Conservation (phyloP, 805 yeast genomes). For the Wickerhamiella sorbophila region DNA sequence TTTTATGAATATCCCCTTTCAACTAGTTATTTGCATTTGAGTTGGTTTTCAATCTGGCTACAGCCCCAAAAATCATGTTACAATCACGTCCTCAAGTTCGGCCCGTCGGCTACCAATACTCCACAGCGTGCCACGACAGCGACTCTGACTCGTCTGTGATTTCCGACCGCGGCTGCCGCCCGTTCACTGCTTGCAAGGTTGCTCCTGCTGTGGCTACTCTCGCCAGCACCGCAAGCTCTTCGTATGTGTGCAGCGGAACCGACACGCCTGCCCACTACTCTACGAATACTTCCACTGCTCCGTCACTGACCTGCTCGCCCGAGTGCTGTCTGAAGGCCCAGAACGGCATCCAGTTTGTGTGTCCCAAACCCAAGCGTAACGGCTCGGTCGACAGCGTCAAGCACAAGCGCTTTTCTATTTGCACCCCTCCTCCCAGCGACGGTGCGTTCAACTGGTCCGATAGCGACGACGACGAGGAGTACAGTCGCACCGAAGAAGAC, state of each 20-base stretch:
- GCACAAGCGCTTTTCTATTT: background rate
- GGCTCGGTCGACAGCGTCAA: background rate
- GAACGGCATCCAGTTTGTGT: conserved; percentile 1
- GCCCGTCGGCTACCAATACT: background rate
- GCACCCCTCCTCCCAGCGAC: background rate
- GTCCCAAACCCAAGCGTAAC: conserved; percentile 2
- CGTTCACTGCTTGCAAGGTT: background rate
- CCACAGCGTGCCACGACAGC: background rate
- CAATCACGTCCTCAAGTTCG: background rate
- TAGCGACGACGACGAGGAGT: background rate
- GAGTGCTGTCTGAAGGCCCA: background rate
- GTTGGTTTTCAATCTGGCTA: too few species aligned
- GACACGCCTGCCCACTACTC: background rate
- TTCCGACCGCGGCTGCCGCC: conserved; percentile 2
- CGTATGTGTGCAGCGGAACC: background rate
- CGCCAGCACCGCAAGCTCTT: background rate
- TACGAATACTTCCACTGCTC: background rate
- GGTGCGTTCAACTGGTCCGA: background rate
- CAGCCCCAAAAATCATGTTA: too few species aligned
- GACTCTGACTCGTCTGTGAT: background rate
- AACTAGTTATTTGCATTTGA: background rate
- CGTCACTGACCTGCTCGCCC: background rate
- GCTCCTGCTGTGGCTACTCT: conserved; percentile 3
- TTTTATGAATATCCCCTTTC: background rate
- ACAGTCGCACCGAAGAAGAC: background rate